Conservation (phyloP, 257 asterid species). For the Nicotiana tomentosiformis region DNA sequence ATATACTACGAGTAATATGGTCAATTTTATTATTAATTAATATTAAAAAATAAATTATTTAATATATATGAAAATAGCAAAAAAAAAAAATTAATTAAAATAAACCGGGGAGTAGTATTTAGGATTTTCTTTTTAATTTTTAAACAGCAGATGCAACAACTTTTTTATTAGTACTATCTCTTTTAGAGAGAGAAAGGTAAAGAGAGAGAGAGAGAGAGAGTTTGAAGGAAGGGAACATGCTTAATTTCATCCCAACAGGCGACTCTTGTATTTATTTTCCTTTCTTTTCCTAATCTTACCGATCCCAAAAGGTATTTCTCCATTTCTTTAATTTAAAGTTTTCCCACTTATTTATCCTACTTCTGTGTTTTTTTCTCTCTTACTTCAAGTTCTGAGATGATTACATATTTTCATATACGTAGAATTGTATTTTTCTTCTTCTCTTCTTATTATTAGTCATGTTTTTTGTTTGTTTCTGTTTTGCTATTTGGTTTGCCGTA, state of each 20-base stretch:
- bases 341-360: slow-evolving; percentile 6
- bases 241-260: slow-evolving; percentile 80
- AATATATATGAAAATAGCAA: too few species aligned
- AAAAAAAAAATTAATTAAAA: too few species aligned
- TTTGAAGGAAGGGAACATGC: slow-evolving; percentile 34
- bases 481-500: not conserved
- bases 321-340: not conserved
- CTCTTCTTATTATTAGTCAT: too few species aligned
- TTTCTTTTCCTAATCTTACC: slow-evolving; percentile 52
- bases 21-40: too few species aligned
- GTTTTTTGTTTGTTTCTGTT: not conserved
- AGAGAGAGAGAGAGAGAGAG: too few species aligned
- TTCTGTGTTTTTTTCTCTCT: too few species aligned
- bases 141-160: not conserved
- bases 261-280: slow-evolving; percentile 42
- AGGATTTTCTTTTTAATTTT: too few species aligned
- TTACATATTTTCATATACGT: slow-evolving; percentile 1
- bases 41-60: too few species aligned
- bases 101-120: too few species aligned
- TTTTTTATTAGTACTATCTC: slow-evolving; percentile 28
- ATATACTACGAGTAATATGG: too few species aligned
- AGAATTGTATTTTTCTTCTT: not conserved
- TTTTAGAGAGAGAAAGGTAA: too few species aligned
- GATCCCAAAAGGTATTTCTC: slow-evolving; percentile 39
- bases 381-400: not conserved